Evolutionary conservation across 2,329 filamentous ascomycete species (phyloP).

Genomic region (Alternaria burnsii): DNA sequence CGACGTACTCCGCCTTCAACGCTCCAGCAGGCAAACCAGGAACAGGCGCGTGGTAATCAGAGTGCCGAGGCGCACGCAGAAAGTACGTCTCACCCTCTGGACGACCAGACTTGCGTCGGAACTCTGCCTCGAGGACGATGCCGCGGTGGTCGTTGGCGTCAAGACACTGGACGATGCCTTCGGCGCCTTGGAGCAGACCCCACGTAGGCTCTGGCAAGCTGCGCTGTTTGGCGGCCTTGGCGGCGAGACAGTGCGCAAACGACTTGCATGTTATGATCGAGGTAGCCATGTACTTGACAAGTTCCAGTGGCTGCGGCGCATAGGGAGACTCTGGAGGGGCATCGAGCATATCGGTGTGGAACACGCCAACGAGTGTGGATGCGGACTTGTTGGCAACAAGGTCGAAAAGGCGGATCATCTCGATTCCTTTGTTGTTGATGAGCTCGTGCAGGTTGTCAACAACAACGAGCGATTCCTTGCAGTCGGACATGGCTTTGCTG

Average conservation of each 20-base stretch:
- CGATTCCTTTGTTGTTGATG: slow-evolving; percentile 42
- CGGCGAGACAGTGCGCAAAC: slow-evolving; percentile 76
- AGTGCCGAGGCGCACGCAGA: slow-evolving; percentile 44
- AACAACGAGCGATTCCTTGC: slow-evolving; percentile 67
- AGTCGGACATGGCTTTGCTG: slow-evolving; percentile 28
- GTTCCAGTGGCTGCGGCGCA: slow-evolving; percentile 64
- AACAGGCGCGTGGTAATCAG: slow-evolving; percentile 29
- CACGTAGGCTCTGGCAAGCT: slow-evolving; percentile 79
- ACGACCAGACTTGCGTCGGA: slow-evolving; percentile 82
- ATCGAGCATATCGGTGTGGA: slow-evolving; percentile 79
- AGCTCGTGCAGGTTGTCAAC: slow-evolving; percentile 82
- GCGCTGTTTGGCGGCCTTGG: slow-evolving; percentile 77
- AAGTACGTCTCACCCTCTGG: slow-evolving; percentile 76
- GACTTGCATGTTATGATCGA: slow-evolving; percentile 78
- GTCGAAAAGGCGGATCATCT: slow-evolving; percentile 70
- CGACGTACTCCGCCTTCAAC: slow-evolving; percentile 61
- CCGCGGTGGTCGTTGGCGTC: slow-evolving; percentile 62
- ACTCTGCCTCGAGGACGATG: slow-evolving; percentile 83
- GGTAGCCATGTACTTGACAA: slow-evolving; percentile 87
- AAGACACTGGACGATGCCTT: slow-evolving; percentile 79
- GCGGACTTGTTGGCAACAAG: slow-evolving; percentile 71
- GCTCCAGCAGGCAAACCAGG: slow-evolving; percentile 31
- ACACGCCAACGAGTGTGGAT: slow-evolving; percentile 78
- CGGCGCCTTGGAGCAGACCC: slow-evolving; percentile 77
- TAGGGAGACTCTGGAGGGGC: slow-evolving; percentile 53